Conservation (phyloP, 441 rosid species). For the Dalechampia spathulata region DNA sequence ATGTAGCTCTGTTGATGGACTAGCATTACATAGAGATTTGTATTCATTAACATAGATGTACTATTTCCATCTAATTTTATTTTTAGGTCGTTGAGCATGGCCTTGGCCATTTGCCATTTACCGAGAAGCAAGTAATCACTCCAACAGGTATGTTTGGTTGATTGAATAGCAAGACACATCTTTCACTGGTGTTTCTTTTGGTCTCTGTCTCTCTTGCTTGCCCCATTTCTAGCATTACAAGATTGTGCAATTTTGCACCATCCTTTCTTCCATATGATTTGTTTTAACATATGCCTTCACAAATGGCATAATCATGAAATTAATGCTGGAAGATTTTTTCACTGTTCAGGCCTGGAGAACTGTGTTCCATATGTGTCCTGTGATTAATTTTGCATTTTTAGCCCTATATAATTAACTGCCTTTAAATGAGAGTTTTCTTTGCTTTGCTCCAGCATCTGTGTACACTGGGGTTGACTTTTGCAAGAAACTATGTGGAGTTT, state of each 20-base stretch:
- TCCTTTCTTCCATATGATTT: background rate
- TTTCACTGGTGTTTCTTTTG: background rate
- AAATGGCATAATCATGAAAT: background rate
- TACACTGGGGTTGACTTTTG: conserved; percentile 97
- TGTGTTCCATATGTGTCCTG: too few species aligned
- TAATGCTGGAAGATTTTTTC: background rate
- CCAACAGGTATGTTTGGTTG: conserved; percentile 61
- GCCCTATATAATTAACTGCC: background rate
- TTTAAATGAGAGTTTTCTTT: conserved; percentile 8
- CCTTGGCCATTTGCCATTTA: conserved; percentile 89
- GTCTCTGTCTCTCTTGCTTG: background rate
- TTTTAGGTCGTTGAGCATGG: conserved; percentile 98
- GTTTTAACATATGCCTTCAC: background rate
- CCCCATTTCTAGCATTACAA: background rate
- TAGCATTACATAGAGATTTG: background rate
- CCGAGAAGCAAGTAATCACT: conserved; percentile 90
- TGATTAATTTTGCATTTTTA: background rate
- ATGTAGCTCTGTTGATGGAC: conserved; percentile 9
- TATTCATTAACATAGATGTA: conserved; percentile 9
- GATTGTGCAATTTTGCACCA: background rate
- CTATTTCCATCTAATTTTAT: conserved; percentile 12
- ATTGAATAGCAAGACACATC: conserved; percentile 9
- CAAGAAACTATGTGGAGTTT: conserved; percentile 95
- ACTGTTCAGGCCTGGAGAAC: conserved; percentile 1
- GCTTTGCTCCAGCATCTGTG: conserved; percentile 48